Base-by-base conservation (phyloP, 306 rosid genomes). In the Cicer cuneatum region DNA sequence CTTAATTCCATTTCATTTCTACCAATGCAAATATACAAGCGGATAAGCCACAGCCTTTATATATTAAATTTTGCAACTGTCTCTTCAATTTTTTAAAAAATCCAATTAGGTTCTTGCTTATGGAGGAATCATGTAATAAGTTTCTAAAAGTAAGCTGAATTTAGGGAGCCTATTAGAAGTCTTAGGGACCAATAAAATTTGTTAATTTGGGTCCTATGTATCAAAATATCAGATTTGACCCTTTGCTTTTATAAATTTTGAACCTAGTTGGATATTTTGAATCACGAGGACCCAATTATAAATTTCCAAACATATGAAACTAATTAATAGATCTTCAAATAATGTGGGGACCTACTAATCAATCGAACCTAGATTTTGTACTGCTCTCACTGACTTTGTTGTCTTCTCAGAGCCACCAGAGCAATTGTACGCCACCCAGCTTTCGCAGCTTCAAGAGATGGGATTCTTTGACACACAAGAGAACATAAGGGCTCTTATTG, bases 381-480 rank as follows among this genome's bases (percentile, higher is more conserved):
- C 45, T n/a, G 60, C 33, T 69, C 62, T 66, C 14, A 64, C 64
- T 52, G 42, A 75, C 19, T 70, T 37, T 66, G 9, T 2, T 48
- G 45, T 24, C 74, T 69, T 72, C 33, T 47, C 89, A 92, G 96
- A 85, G 74, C 96, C 96, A 1, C 97, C 93, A 0, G 97, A 90
- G 85, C 96, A 92, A 83, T 82, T 90, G 61, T 92, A 92, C 72
- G 96, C 96, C 8, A 79, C 92, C 19, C 97, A 92, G 73, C 89
- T 92, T 58, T 54, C 92, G 0, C 97, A 92, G 85, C 97, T 92
- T 78, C 97, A 88, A 83, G 97, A 92, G 80, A 92, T 92, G 97
- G 97, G 97, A 18, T 92, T 92, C 86, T 88, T 90, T 40, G 97
- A 92, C 67, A 86, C 88, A 7, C 97, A 92, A 81, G 97, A 92